phyloP scores from a whole-genome alignment of 208 protist species.

The Crithidia thermophila region DNA sequence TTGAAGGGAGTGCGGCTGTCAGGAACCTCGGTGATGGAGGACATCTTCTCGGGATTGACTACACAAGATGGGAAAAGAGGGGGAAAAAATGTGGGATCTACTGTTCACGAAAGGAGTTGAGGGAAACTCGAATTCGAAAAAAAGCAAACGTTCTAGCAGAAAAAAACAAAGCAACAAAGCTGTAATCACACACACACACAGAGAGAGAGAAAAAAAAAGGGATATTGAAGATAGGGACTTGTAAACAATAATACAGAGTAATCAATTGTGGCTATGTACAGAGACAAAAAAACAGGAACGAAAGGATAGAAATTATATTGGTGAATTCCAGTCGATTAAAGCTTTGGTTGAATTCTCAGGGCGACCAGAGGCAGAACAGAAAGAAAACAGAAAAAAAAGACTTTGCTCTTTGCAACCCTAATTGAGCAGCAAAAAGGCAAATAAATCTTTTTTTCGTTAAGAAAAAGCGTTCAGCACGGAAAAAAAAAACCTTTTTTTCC shows the following conservation, averaged over 20 bases:
- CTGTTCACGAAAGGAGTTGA: not conserved
- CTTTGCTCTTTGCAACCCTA: no score
- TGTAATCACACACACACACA: conserved; percentile 3
- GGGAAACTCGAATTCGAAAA: conserved; percentile 7
- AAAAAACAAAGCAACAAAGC: conserved; percentile 12
- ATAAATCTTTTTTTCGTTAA: no score
- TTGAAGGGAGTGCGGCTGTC: conserved; percentile 69
- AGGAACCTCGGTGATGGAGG: conserved; percentile 36
- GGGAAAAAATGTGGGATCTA: not conserved
- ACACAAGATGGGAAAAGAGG: not conserved
- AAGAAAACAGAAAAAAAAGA: no score
- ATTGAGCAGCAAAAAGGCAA: no score
- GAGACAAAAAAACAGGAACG: conserved; percentile 14
- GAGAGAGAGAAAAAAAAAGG: conserved; percentile 7
- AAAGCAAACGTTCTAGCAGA: conserved; percentile 6
- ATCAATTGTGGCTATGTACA: not conserved
- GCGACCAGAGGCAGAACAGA: no score
- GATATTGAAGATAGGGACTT: conserved; percentile 6
- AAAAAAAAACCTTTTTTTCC: no score
- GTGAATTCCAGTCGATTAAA: no score
- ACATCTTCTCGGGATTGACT: conserved; percentile 2
- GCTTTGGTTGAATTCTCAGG: no score
- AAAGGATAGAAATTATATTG: no score
- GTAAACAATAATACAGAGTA: conserved; percentile 1
- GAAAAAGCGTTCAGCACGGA: no score